Evolutionary conservation across 2,329 filamentous ascomycete species (phyloP).

Genomic region (Calycina herbarum): DNA sequence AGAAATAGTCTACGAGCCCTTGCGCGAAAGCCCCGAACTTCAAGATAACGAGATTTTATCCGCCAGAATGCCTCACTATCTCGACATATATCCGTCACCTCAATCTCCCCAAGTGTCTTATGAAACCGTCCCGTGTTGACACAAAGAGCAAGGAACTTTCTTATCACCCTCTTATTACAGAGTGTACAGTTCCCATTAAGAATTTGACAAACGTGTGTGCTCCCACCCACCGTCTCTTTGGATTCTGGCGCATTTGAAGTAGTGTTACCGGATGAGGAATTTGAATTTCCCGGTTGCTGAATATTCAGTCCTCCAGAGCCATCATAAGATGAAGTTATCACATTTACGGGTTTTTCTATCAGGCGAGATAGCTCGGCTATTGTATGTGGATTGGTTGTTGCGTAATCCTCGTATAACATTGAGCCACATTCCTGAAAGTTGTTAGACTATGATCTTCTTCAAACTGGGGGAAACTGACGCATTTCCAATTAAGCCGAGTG

Average conservation of each 20-base stretch:
- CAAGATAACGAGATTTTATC: slow-evolving; percentile 4
- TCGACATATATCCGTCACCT: slow-evolving; percentile 5
- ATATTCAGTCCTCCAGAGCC: not conserved
- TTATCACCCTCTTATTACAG: not conserved
- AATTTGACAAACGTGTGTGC: not conserved
- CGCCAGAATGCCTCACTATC: slow-evolving; percentile 3
- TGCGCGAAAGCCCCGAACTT: slow-evolving; percentile 6
- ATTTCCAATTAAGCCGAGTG: not conserved
- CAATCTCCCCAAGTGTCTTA: slow-evolving; percentile 6
- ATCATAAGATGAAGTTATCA: not conserved
- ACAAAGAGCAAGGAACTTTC: slow-evolving; percentile 7
- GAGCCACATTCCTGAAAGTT: not conserved
- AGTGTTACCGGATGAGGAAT: not conserved
- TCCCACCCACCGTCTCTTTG: not conserved
- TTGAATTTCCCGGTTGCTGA: not conserved
- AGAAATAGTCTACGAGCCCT: slow-evolving; percentile 4
- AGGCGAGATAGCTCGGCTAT: not conserved
- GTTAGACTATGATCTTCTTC: not conserved
- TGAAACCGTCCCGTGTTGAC: slow-evolving; percentile 6
- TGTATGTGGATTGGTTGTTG: not conserved
- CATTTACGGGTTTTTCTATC: not conserved
- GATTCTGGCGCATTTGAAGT: not conserved
- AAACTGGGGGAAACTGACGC: not conserved
- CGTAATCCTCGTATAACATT: not conserved
- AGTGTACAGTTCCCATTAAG: not conserved